phyloP scores from a whole-genome alignment of 768 basidiomycete genomes.

The Fomitopsis pulvina region DNA sequence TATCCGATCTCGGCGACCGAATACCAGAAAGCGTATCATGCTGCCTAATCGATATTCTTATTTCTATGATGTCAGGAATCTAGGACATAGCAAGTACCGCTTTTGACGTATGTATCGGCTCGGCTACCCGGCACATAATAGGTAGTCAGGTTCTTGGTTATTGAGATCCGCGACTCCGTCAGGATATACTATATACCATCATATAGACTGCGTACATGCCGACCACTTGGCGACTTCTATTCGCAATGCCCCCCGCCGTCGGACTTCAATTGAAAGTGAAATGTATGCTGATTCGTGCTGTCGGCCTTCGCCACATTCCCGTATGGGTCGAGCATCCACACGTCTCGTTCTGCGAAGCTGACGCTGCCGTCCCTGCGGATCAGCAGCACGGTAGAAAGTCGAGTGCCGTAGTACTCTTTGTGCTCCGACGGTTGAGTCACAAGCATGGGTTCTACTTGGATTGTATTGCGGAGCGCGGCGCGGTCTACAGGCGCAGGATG shows the following conservation, averaged over 20 bases:
- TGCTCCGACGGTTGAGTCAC: slow-evolving; percentile 5
- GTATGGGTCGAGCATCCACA: slow-evolving; percentile 42
- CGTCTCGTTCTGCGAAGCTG: slow-evolving; percentile 66
- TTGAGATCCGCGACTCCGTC: neutral
- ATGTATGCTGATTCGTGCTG: slow-evolving; percentile 15
- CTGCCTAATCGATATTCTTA: slow-evolving; percentile 4
- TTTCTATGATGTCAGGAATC: neutral
- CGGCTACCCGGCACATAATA: neutral
- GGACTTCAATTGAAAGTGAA: slow-evolving; percentile 15
- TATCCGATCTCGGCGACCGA: slow-evolving; percentile 45
- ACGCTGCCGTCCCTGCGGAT: slow-evolving; percentile 53
- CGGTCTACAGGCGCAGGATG: slow-evolving; percentile 36
- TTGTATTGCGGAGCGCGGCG: slow-evolving; percentile 52
- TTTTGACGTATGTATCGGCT: slow-evolving; percentile 2
- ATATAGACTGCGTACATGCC: neutral
- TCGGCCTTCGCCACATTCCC: slow-evolving; percentile 23
- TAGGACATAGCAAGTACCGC: slow-evolving; percentile 1
- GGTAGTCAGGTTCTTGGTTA: neutral
- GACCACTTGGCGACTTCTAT: neutral
- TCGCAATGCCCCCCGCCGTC: neutral
- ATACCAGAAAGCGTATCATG: slow-evolving; percentile 24
- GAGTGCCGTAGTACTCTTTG: slow-evolving; percentile 52
- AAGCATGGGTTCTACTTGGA: slow-evolving; percentile 51
- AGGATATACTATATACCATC: slow-evolving; percentile 11
- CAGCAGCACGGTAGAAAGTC: slow-evolving; percentile 66